Percentiles rank a stretch among this genome's conserved stretches.
Conservation (phyloP, 2,329 filamentous ascomycete genomes). For the Cladosporium halotolerans region DNA sequence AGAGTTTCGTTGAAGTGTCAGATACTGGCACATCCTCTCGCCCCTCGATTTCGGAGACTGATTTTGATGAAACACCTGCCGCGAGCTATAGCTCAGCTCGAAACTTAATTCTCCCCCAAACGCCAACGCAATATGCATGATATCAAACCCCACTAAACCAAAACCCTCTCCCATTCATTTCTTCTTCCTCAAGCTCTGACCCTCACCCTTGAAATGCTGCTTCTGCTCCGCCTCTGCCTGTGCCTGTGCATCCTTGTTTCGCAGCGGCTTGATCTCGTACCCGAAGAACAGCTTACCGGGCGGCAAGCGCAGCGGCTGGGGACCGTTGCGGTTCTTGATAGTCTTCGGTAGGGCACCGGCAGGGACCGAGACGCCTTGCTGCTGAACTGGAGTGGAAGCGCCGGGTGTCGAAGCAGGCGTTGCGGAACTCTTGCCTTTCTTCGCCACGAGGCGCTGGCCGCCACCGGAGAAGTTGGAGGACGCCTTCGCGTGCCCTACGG, state of each 20-base stretch:
- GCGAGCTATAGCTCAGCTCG: no score
- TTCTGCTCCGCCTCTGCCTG: conserved; percentile 57
- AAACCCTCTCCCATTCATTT: conserved; percentile 38
- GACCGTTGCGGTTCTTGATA: conserved; percentile 60
- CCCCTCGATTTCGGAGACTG: no score
- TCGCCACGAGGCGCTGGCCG: conserved; percentile 75
- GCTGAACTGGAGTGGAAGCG: conserved; percentile 50
- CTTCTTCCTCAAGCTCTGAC: conserved; percentile 75
- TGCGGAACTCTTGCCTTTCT: conserved; percentile 54
- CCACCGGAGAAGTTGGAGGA: conserved; percentile 73
- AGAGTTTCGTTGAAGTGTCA: no score
- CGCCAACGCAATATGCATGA: no score
- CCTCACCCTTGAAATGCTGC: conserved; percentile 54
- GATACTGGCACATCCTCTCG: no score
- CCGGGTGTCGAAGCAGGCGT: conserved; percentile 44
- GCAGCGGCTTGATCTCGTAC: conserved; percentile 84
- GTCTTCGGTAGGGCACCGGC: conserved; percentile 34
- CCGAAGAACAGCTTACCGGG: conserved; percentile 95
- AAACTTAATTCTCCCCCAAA: no score
- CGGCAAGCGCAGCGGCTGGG: conserved; percentile 75
- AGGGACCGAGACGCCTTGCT: conserved; percentile 19
- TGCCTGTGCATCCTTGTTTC: conserved; percentile 66
- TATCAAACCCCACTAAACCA: no score
- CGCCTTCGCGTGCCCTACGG: conserved; percentile 54
- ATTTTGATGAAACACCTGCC: no score